Evolutionary conservation across 345 rosid genomes (phyloP).

Genomic region (Aethionema arabicum): DNA sequence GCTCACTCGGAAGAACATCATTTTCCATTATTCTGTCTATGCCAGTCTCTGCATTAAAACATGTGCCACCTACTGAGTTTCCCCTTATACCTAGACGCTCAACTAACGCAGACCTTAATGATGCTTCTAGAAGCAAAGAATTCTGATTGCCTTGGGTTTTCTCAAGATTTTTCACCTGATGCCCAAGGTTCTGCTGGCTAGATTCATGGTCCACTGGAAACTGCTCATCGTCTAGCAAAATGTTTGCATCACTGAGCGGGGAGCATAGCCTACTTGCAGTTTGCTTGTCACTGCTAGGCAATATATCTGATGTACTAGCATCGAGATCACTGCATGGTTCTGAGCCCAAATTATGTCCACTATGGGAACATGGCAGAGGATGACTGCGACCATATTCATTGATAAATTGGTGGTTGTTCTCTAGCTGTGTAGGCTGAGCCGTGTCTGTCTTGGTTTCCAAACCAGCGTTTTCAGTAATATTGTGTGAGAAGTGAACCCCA

Average conservation of each 20-base stretch:
- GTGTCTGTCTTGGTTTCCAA: slow-evolving; percentile 46
- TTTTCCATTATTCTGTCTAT: slow-evolving; percentile 52
- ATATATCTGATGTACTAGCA: slow-evolving; percentile 81
- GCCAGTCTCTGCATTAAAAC: slow-evolving; percentile 40
- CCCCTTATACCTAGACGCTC: slow-evolving; percentile 59
- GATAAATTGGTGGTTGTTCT: slow-evolving; percentile 25
- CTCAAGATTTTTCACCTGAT: slow-evolving; percentile 33
- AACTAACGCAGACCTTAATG: slow-evolving; percentile 78
- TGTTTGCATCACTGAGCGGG: slow-evolving; percentile 50
- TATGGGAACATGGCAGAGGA: slow-evolving; percentile 29
- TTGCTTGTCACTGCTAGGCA: slow-evolving; percentile 52
- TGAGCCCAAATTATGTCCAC: slow-evolving; percentile 55
- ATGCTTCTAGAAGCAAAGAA: slow-evolving; percentile 73
- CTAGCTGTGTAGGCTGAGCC: slow-evolving; percentile 40
- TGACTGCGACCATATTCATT: slow-evolving; percentile 29
- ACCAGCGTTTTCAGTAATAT: slow-evolving; percentile 40
- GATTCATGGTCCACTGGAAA: slow-evolving; percentile 52
- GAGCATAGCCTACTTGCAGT: slow-evolving; percentile 48
- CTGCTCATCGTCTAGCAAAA: slow-evolving; percentile 60
- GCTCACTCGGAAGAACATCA: slow-evolving; percentile 64
- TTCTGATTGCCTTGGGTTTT: slow-evolving; percentile 46
- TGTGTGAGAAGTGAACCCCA: slow-evolving; percentile 42
- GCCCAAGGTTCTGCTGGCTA: slow-evolving; percentile 39
- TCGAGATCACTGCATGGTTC: slow-evolving; percentile 85
- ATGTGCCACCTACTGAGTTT: slow-evolving; percentile 42